A percentile compares a stretch with the other conserved stretches of the same genome.
Evolutionary conservation across 306 rosid species (phyloP).

Genomic region (Cucumis sativus): DNA sequence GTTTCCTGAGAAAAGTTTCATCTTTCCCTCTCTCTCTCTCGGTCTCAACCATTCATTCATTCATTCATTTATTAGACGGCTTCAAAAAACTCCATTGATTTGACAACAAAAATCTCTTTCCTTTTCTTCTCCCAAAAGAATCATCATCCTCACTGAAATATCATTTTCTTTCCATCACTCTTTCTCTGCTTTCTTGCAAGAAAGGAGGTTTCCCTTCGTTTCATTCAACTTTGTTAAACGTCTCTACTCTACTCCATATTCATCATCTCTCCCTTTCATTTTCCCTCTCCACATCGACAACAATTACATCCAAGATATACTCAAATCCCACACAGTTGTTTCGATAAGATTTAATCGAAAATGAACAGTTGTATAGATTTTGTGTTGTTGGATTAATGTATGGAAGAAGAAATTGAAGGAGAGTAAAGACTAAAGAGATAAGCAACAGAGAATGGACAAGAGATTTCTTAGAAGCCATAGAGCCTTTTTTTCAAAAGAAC

Average conservation of each 20-base stretch:
- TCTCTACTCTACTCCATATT: not conserved
- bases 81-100: not conserved
- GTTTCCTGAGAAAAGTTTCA: not conserved
- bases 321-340: not conserved
- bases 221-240: not conserved
- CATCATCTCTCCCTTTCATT: not conserved
- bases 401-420: not conserved
- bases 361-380: not conserved
- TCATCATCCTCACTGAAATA: not conserved
- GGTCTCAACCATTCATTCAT: not conserved
- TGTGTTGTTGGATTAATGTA: not conserved
- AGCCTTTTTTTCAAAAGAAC: not conserved
- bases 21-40: not conserved
- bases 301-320: not conserved
- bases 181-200: not conserved
- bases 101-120: not conserved
- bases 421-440: not conserved
- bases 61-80: not conserved
- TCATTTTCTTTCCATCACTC: not conserved
- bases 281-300: not conserved
- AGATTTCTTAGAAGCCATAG: not conserved
- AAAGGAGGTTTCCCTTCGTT: not conserved
- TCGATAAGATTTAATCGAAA: not conserved
- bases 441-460: not conserved
- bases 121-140: not conserved